Evolutionary conservation across 164 flowering plant species (phyloP).

Genomic region (Kingdonia uniflora): DNA sequence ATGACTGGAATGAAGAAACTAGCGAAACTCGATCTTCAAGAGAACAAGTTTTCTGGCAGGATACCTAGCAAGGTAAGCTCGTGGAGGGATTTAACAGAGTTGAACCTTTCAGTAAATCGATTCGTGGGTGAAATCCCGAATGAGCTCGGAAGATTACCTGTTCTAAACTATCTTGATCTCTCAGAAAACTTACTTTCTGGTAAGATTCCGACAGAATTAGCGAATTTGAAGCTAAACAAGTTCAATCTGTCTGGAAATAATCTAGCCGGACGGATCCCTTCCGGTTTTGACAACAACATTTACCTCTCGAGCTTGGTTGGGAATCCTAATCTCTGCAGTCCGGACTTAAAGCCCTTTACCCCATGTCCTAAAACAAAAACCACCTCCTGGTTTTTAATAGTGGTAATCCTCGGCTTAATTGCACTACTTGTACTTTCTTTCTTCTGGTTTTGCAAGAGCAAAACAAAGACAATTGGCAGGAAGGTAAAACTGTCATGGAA

Average conservation of each 20-base stretch:
- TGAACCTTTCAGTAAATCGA: conserved; percentile 43
- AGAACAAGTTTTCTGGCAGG: conserved; percentile 44
- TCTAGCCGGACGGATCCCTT: conserved; percentile 44
- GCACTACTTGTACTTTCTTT: conserved; percentile 21
- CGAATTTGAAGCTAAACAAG: conserved; percentile 32
- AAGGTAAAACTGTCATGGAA: conserved; percentile 28
- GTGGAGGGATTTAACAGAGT: conserved; percentile 35
- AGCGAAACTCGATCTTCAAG: conserved; percentile 33
- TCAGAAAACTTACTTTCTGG: conserved; percentile 50
- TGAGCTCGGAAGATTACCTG: conserved; percentile 42
- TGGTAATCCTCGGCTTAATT: conserved; percentile 13
- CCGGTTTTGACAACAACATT: conserved; percentile 20
- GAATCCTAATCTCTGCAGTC: conserved; percentile 56
- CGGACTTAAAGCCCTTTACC: conserved; percentile 32
- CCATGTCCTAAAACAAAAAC: conserved; percentile 25
- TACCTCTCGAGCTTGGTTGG: conserved; percentile 34
- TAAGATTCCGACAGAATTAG: conserved; percentile 39
- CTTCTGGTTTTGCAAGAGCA: conserved; percentile 24
- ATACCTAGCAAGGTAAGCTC: conserved; percentile 30
- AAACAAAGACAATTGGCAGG: conserved; percentile 3
- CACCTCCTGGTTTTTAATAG: conserved; percentile 12
- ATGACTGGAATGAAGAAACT: conserved; percentile 29
- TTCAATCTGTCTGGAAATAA: conserved; percentile 48
- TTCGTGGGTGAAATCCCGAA: conserved; percentile 53
- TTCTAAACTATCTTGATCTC: conserved; percentile 44